These are phyloP conservation scores for Epichloe coenophiala DNA, from an alignment of 2,329 filamentous ascomycete genomes.

Conservation along the genomic window DNA sequence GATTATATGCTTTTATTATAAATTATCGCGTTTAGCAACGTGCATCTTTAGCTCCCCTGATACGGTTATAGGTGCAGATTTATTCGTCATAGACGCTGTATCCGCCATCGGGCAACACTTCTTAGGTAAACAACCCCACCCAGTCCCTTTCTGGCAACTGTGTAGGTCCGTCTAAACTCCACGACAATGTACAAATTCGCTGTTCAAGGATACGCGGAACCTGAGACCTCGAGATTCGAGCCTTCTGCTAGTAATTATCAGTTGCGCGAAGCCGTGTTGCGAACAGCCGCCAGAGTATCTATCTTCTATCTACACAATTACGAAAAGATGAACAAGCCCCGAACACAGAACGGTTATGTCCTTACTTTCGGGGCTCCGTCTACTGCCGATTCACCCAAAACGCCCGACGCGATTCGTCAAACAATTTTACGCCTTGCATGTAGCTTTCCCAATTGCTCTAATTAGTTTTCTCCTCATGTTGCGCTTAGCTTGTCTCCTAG, in stretches of 20 bases:
- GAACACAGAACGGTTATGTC: not conserved
- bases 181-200: too few relatives aligned
- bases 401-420: not conserved
- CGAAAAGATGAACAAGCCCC: not conserved
- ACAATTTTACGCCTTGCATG: slow-evolving; percentile 1
- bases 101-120: too few relatives aligned
- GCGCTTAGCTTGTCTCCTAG: slow-evolving; percentile 4
- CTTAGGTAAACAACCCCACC: too few relatives aligned
- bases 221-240: not conserved
- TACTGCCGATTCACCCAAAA: not conserved
- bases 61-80: too few relatives aligned
- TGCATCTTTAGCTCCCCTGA: too few relatives aligned
- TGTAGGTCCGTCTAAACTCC: too few relatives aligned
- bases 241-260: not conserved
- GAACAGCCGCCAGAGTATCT: not conserved
- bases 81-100: too few relatives aligned
- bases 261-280: not conserved
- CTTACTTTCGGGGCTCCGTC: not conserved
- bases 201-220: too few relatives aligned
- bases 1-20: too few relatives aligned
- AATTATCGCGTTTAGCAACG: too few relatives aligned
- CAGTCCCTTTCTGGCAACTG: too few relatives aligned
- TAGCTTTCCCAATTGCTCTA: not conserved
- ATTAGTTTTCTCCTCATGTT: slow-evolving; percentile 1
- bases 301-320: not conserved